Conservation (phyloP, 768 basidiomycete species). For the Dioszegia aurantiaca region DNA sequence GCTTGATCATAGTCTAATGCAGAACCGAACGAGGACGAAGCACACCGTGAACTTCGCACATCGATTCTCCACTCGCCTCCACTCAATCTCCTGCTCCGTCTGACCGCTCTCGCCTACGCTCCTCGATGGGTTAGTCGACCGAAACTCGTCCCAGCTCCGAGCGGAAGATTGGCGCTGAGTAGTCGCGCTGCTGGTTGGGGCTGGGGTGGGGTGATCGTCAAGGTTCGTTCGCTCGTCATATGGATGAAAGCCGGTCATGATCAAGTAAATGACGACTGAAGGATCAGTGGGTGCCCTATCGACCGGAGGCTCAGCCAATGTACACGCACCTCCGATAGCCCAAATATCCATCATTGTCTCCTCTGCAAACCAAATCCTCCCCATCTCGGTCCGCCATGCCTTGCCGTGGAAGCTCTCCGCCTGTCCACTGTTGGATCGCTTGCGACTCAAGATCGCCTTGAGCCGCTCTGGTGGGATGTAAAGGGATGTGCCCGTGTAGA, state of each 20-base stretch:
- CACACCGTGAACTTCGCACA: conserved; percentile 2
- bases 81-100: conserved; percentile 9
- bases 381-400: conserved; percentile 14
- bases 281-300: neutral
- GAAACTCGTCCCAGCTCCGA: conserved; percentile 6
- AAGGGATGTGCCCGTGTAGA: conserved; percentile 18
- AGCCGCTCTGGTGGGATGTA: conserved; percentile 26
- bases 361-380: conserved; percentile 18
- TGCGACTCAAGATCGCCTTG: conserved; percentile 8
- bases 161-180: neutral
- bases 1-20: neutral
- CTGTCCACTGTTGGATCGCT: neutral
- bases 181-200: neutral
- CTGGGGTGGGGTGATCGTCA: neutral
- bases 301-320: too few species aligned
- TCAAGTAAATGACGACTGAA: conserved; percentile 8
- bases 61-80: conserved; percentile 7
- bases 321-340: conserved; percentile 32
- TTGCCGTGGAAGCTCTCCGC: neutral
- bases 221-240: conserved; percentile 7
- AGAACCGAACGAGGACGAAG: neutral
- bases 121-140: neutral
- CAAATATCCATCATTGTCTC: conserved; percentile 28
- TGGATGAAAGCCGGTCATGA: conserved; percentile 6
- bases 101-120: conserved; percentile 1